Percentiles rank a stretch among this genome's conserved stretches.
Evolutionary conservation across 495 filamentous ascomycete genomes (phyloP).

Genomic region (Rusavskia elegans): DNA sequence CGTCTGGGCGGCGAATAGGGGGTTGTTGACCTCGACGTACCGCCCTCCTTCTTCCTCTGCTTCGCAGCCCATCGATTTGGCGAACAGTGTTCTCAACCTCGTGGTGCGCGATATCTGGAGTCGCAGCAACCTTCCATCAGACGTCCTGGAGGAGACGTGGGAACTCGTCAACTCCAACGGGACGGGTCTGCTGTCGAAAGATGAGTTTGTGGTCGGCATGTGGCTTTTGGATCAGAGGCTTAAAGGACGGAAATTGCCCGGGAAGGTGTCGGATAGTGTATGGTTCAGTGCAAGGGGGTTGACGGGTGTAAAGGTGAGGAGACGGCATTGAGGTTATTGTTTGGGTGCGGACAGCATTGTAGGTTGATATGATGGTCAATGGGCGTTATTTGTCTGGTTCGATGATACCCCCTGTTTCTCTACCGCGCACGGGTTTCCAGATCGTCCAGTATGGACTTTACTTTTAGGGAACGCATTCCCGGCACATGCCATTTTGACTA

Average conservation of each 20-base stretch:
- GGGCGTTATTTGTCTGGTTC: neutral
- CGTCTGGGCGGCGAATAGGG: conserved; percentile 88
- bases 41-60: neutral
- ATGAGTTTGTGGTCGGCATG: conserved; percentile 89
- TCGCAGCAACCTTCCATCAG: conserved; percentile 50
- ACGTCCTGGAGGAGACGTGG: conserved; percentile 69
- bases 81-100: conserved; percentile 54
- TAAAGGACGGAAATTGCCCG: conserved; percentile 74
- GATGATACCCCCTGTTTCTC: conserved; percentile 4
- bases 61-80: conserved; percentile 14
- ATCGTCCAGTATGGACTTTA: too few relatives aligned
- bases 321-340: neutral
- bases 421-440: neutral
- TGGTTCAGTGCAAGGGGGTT: conserved; percentile 68
- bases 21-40: conserved; percentile 32
- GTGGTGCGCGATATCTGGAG: conserved; percentile 78
- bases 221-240: conserved; percentile 89
- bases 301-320: conserved; percentile 21
- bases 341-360: neutral
- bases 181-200: conserved; percentile 44
- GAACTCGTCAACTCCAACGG: conserved; percentile 57
- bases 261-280: conserved; percentile 61
- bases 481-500: too few relatives aligned
- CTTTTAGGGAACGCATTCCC: too few relatives aligned
- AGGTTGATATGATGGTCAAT: too few relatives aligned